These are phyloP conservation scores for Sporothrix dimorphospora DNA, from an alignment of 2,329 filamentous ascomycete species.

Conservation along the genomic window DNA sequence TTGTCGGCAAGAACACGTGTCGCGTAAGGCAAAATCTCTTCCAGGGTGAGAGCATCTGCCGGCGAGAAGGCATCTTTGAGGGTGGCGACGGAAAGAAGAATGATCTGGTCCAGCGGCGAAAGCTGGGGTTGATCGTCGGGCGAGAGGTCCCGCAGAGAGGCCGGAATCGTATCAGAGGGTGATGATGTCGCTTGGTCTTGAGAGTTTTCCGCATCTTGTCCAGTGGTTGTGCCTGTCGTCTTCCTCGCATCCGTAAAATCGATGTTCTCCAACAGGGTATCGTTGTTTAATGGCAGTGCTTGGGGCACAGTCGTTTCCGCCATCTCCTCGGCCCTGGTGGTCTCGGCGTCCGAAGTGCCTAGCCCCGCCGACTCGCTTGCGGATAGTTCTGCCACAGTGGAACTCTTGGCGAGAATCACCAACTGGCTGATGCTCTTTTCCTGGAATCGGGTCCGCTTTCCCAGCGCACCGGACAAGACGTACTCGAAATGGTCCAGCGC, in stretches of 20 bases:
- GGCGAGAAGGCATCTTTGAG: conserved; percentile 88
- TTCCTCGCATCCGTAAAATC: conserved; percentile 60
- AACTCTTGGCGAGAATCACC: conserved; percentile 84
- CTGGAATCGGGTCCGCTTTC: conserved; percentile 82
- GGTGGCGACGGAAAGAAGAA: conserved; percentile 83
- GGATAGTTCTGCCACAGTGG: not conserved
- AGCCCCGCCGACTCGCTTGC: not conserved
- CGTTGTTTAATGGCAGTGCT: conserved; percentile 81
- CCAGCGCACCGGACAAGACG: conserved; percentile 80
- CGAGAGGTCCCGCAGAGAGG: conserved; percentile 64
- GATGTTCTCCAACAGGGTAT: conserved; percentile 88
- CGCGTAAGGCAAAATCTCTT: conserved; percentile 91
- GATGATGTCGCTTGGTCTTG: not conserved
- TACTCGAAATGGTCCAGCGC: conserved; percentile 73
- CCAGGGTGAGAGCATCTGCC: conserved; percentile 81
- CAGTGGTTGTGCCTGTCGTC: conserved; percentile 38
- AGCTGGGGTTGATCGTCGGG: conserved; percentile 83
- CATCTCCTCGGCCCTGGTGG: conserved; percentile 23
- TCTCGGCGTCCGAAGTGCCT: not conserved
- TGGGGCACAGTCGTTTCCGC: conserved; percentile 54
- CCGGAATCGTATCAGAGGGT: conserved; percentile 51
- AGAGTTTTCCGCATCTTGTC: conserved; percentile 26
- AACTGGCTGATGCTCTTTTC: conserved; percentile 82
- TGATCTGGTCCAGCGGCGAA: conserved; percentile 82
- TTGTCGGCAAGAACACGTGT: conserved; percentile 85